phyloP scores from a whole-genome alignment of 305 asterid species.

The Lippia alba region DNA sequence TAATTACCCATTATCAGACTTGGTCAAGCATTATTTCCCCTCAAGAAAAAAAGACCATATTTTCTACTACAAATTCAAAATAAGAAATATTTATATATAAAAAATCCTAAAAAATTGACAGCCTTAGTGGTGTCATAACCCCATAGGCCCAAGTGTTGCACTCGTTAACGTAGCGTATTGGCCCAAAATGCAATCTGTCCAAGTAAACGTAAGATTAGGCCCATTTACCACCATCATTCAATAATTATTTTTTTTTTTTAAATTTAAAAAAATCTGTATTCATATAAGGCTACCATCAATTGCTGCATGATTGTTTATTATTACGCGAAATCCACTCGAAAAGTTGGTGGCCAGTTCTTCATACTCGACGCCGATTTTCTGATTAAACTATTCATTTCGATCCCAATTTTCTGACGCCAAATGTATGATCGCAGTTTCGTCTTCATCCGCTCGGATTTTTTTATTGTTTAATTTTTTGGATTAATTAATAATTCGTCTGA shows the following conservation, averaged over 20 bases:
- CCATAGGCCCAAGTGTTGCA: constrained; percentile 36
- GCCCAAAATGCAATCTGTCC: constrained; percentile 30
- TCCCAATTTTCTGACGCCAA: constrained; percentile 30
- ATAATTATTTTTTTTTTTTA: no score
- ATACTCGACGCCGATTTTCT: constrained; percentile 37
- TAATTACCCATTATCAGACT: not conserved
- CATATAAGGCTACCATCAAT: constrained; percentile 28
- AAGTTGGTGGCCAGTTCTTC: constrained; percentile 45
- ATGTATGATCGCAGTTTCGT: constrained; percentile 44
- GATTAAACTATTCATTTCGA: constrained; percentile 24
- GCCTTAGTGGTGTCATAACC: constrained; percentile 15
- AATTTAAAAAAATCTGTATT: not conserved
- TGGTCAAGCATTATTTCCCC: not conserved
- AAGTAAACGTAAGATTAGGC: constrained; percentile 30
- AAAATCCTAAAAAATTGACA: constrained; percentile 27
- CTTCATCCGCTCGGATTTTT: not conserved
- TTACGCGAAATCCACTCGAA: constrained; percentile 34
- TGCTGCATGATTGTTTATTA: constrained; percentile 34
- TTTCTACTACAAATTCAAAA: not conserved
- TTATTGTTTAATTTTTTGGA: constrained; percentile 16
- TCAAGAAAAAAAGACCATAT: not conserved
- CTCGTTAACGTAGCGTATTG: constrained; percentile 22
- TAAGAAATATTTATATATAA: not conserved
- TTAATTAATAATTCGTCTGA: constrained; percentile 22
- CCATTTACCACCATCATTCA: constrained; percentile 30